Evolutionary conservation across 2,329 filamentous ascomycete genomes (phyloP).

Genomic region (Colletotrichum theobromicola): DNA sequence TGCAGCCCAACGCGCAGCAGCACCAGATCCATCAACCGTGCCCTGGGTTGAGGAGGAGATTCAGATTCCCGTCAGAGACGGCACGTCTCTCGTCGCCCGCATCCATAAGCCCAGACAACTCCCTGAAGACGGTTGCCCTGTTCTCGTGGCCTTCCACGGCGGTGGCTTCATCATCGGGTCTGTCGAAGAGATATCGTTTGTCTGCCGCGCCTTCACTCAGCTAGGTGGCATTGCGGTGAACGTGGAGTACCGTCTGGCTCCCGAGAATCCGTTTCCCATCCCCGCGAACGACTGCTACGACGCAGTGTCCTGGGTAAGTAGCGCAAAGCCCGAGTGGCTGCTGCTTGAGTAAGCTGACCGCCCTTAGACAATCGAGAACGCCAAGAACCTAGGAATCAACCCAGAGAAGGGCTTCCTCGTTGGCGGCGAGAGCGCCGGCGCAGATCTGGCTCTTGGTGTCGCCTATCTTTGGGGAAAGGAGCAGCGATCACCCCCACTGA

Average conservation of each 20-base stretch:
- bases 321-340: background rate
- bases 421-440: slow-evolving; percentile 32
- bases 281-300: slow-evolving; percentile 33
- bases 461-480: slow-evolving; percentile 26
- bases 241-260: slow-evolving; percentile 31
- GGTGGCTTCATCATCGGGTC: slow-evolving; percentile 32
- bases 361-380: slow-evolving; percentile 23
- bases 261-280: slow-evolving; percentile 32
- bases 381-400: slow-evolving; percentile 26
- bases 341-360: background rate
- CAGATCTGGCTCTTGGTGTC: slow-evolving; percentile 30
- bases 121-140: slow-evolving; percentile 24
- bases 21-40: slow-evolving; percentile 19
- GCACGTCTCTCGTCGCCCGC: slow-evolving; percentile 22
- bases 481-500: slow-evolving; percentile 26
- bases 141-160: slow-evolving; percentile 31
- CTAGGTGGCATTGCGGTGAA: slow-evolving; percentile 32
- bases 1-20: background rate
- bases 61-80: slow-evolving; percentile 27
- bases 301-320: slow-evolving; percentile 28
- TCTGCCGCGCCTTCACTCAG: slow-evolving; percentile 29
- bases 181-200: slow-evolving; percentile 26
- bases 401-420: slow-evolving; percentile 28
- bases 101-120: slow-evolving; percentile 26
- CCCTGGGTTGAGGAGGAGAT: slow-evolving; percentile 26